These are phyloP conservation scores for Saturnispora dispora DNA, from an alignment of 805 yeast species.

Conservation along the genomic window DNA sequence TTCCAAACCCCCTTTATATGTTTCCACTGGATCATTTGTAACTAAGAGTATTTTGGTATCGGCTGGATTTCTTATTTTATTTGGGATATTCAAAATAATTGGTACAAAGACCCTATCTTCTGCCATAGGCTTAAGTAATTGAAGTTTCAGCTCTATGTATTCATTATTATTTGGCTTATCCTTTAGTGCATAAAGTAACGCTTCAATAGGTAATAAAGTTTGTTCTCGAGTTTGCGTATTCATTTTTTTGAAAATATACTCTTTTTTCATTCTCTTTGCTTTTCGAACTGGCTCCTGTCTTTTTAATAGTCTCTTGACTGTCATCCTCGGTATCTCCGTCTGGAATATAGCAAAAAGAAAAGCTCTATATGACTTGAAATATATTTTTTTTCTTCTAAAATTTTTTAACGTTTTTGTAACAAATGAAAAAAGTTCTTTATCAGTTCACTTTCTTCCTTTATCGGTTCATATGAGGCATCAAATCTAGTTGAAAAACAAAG, in stretches of 20 bases:
- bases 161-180: slow-evolving; percentile 19
- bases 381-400: not conserved
- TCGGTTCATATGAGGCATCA: not conserved
- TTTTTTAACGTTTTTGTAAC: not conserved
- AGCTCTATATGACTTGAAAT: not conserved
- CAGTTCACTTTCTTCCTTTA: not conserved
- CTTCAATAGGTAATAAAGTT: slow-evolving; percentile 21
- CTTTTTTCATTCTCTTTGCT: slow-evolving; percentile 1
- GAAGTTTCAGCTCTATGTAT: slow-evolving; percentile 36
- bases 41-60: slow-evolving; percentile 48
- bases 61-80: slow-evolving; percentile 40
- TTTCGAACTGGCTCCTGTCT: not conserved
- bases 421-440: not conserved
- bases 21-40: slow-evolving; percentile 64
- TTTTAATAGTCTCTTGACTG: slow-evolving; percentile 4
- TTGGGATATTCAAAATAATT: slow-evolving; percentile 48
- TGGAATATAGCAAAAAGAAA: not conserved
- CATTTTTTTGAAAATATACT: slow-evolving; percentile 11
- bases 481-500: not conserved
- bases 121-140: slow-evolving; percentile 38
- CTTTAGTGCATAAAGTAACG: slow-evolving; percentile 26
- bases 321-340: not conserved
- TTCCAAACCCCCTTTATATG: slow-evolving; percentile 41
- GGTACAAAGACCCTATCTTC: slow-evolving; percentile 42
- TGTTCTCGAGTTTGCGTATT: slow-evolving; percentile 12